Conservation (phyloP, 352 stramenopile genomes). For the Phytophthora podocarpi region DNA sequence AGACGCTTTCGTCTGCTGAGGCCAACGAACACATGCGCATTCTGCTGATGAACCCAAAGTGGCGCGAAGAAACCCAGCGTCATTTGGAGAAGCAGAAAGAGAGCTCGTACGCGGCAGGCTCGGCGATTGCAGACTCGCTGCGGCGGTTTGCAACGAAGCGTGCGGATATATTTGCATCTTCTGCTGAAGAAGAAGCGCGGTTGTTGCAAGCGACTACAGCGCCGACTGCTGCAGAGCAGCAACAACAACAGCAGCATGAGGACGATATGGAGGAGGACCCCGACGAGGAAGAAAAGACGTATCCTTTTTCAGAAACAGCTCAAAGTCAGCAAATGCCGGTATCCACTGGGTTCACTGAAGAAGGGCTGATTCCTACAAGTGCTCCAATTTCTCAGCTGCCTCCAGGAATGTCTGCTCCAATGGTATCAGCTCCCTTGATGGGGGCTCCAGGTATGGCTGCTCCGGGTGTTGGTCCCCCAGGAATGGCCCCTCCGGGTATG, state of each 20-base stretch:
- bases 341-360: constrained; percentile 10
- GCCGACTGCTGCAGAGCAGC: constrained; percentile 17
- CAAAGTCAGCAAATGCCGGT: constrained; percentile 13
- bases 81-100: constrained; percentile 98
- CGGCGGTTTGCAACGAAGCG: constrained; percentile 91
- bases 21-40: constrained; percentile 99
- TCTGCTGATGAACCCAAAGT: constrained; percentile 98
- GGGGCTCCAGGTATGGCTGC: constrained; percentile 23
- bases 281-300: constrained; percentile 41
- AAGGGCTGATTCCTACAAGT: constrained; percentile 15
- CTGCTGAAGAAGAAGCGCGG: constrained; percentile 80
- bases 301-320: background rate
- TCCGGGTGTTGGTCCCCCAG: constrained; percentile 6
- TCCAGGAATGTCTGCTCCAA: constrained; percentile 20
- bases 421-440: constrained; percentile 25
- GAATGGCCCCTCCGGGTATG: constrained; percentile 26
- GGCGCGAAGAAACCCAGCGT: constrained; percentile 95
- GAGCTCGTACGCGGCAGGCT: constrained; percentile 93
- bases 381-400: constrained; percentile 6
- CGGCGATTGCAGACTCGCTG: constrained; percentile 96
- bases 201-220: constrained; percentile 59
- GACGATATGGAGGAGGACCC: constrained; percentile 54
- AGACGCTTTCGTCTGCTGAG: constrained; percentile 84
- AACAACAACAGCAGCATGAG: constrained; percentile 28
- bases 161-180: constrained; percentile 94